Evolutionary conservation across 129 eudicot genomes (phyloP), one percentile per base, ranked within the genome.

Genomic region (Pulicaria dysenterica): DNA sequence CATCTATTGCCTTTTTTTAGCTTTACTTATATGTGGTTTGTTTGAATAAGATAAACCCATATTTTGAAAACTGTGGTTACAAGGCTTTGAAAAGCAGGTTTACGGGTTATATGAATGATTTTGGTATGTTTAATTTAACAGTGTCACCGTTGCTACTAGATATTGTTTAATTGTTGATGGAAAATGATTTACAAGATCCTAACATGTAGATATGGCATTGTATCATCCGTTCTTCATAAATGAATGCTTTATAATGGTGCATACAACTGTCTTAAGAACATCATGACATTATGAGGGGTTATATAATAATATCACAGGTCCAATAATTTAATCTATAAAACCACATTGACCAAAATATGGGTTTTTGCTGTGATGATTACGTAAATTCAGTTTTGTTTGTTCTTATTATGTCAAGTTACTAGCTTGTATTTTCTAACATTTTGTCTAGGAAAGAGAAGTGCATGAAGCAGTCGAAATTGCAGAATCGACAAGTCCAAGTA

Each of bases 371-470:
- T 48, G 15, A 44, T 17, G 45, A 16, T 61, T 34, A 63, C 41
- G 40, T 10, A 13, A 39, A 41, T 58, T 45, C 42, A 46, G 17
- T 46, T 16, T 39, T 58, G 37, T 69, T 77, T 63, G 16, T 58
- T 10, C 57, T 31, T 38, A 31, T 64, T 42, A 58, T 76, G 46
- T 67, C 6, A 45, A 38, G 58, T 67, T 67, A 67, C 51, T 47
- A 67, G 37, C 62, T 58, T 34, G 57, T 65, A 42, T 73, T 64
- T 70, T 12, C 58, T 57, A 34, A 60, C 53, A 55, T 76, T 3
- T 31, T 81, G 45, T 75, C 17, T 73, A 87, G 92, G 87, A 70
- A 84, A 72, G 24, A 8, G 82, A 84, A 38, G 72, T 41, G 60
- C 83, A 81, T 73, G 87, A 79, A 70, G 71, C 46, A 4, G 81